These are phyloP conservation scores for Jimgerdemannia lactiflua DNA, from an alignment of 192 early-diverging fungal species.

Conservation along the genomic window DNA sequence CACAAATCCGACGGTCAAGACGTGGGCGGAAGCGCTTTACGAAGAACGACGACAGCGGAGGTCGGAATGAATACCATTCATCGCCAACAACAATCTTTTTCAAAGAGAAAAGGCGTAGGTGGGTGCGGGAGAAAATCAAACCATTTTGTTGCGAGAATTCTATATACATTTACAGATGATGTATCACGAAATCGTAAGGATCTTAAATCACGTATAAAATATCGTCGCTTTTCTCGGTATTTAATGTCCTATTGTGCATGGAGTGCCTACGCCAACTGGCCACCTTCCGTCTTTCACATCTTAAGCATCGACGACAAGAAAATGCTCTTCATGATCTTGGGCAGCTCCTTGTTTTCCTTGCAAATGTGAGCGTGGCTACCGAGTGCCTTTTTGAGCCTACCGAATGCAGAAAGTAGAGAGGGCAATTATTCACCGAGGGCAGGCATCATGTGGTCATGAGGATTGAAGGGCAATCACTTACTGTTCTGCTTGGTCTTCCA, in stretches of 20 bases:
- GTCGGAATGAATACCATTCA: no score
- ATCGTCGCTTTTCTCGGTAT: no score
- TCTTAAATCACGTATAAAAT: no score
- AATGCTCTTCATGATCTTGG: slow-evolving; percentile 59
- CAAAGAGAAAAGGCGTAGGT: no score
- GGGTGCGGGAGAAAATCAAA: no score
- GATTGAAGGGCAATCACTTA: slow-evolving; percentile 16
- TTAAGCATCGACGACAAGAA: slow-evolving; percentile 62
- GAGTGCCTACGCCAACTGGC: no score
- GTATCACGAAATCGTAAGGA: no score
- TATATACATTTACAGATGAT: no score
- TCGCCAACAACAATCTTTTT: no score
- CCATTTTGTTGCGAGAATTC: no score
- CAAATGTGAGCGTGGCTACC: slow-evolving; percentile 56
- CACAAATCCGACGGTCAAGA: slow-evolving; percentile 73
- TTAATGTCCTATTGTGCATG: no score
- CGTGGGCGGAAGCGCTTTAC: slow-evolving; percentile 83
- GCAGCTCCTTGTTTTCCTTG: slow-evolving; percentile 57
- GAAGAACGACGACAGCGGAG: slow-evolving; percentile 25
- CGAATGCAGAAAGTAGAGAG: background rate
- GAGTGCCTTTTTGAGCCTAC: slow-evolving; percentile 44
- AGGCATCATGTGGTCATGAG: background rate
- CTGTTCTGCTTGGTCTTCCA: slow-evolving; percentile 70
- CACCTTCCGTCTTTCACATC: slow-evolving; percentile 8
- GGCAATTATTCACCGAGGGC: background rate